Evolutionary conservation across 768 basidiomycete species (phyloP).

Genomic region (Naganishia friedmannii): DNA sequence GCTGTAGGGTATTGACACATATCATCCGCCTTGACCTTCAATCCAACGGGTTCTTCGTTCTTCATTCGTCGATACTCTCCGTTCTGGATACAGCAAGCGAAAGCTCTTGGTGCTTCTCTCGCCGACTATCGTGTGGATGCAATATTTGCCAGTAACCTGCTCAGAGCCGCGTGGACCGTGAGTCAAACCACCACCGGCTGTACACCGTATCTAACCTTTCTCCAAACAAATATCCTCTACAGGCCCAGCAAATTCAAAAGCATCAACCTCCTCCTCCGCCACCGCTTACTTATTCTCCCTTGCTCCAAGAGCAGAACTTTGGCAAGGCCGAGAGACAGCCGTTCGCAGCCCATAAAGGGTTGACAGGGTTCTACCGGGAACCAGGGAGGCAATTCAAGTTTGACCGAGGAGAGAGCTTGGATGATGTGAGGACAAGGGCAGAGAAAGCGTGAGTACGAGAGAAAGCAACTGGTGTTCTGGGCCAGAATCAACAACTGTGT

Average conservation of each 20-base stretch:
- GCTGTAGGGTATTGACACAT: too few species aligned
- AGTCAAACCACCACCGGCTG: slow-evolving; percentile 3
- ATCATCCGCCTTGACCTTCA: background rate
- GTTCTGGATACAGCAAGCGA: slow-evolving; percentile 49
- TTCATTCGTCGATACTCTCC: background rate
- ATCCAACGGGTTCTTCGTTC: background rate
- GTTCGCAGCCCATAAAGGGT: slow-evolving; percentile 27
- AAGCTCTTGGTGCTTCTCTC: slow-evolving; percentile 46
- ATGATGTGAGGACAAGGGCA: slow-evolving; percentile 53
- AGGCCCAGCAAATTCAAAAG: slow-evolving; percentile 48
- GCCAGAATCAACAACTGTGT: background rate
- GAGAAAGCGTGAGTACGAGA: slow-evolving; percentile 45
- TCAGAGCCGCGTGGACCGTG: slow-evolving; percentile 54
- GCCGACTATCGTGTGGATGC: slow-evolving; percentile 40
- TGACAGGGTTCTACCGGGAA: slow-evolving; percentile 37
- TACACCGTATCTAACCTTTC: slow-evolving; percentile 1
- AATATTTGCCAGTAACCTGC: slow-evolving; percentile 53
- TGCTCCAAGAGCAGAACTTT: slow-evolving; percentile 55
- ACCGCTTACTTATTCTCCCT: slow-evolving; percentile 41
- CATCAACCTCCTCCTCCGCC: slow-evolving; percentile 46
- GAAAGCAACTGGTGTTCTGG: background rate
- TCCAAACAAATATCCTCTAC: slow-evolving; percentile 24
- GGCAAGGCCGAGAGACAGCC: slow-evolving; percentile 51
- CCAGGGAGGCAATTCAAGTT: slow-evolving; percentile 50
- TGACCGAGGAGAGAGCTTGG: slow-evolving; percentile 51